Evolutionary conservation across 495 filamentous ascomycete genomes (phyloP).

Genomic region (Xylaria acuta): DNA sequence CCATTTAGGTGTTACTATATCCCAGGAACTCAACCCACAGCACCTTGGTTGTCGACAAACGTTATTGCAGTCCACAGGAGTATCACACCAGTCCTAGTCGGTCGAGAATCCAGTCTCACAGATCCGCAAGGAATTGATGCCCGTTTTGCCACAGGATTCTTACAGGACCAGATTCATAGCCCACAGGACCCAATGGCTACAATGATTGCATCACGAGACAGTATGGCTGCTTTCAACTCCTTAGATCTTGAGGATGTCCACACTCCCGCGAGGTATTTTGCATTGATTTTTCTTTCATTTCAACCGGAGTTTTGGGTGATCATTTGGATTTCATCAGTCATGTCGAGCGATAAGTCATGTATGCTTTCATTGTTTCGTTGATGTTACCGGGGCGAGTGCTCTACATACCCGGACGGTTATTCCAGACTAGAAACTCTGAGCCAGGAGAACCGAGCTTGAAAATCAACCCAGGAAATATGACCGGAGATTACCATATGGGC

Average conservation of each 20-base stretch:
- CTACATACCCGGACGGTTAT: conserved; percentile 13
- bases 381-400: conserved; percentile 34
- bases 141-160: conserved; percentile 40
- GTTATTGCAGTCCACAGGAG: conserved; percentile 34
- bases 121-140: conserved; percentile 35
- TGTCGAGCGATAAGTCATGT: conserved; percentile 36
- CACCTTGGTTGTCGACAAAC: conserved; percentile 26
- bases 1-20: conserved; percentile 40
- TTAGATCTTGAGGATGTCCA: conserved; percentile 59
- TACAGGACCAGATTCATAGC: conserved; percentile 33
- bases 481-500: background rate
- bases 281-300: conserved; percentile 40
- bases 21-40: conserved; percentile 29
- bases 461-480: conserved; percentile 20
- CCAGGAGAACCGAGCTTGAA: conserved; percentile 31
- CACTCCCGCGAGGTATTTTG: conserved; percentile 60
- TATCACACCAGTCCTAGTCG: conserved; percentile 32
- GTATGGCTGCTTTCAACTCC: conserved; percentile 56
- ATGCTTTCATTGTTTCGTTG: conserved; percentile 20
- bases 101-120: conserved; percentile 44
- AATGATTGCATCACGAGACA: conserved; percentile 53
- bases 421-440: conserved; percentile 28
- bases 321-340: conserved; percentile 19
- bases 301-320: conserved; percentile 39
- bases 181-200: conserved; percentile 48